A percentile compares a stretch with the other conserved stretches of the same genome.
Conservation (phyloP, 106 monocot genomes). For the Allium cepa region DNA sequence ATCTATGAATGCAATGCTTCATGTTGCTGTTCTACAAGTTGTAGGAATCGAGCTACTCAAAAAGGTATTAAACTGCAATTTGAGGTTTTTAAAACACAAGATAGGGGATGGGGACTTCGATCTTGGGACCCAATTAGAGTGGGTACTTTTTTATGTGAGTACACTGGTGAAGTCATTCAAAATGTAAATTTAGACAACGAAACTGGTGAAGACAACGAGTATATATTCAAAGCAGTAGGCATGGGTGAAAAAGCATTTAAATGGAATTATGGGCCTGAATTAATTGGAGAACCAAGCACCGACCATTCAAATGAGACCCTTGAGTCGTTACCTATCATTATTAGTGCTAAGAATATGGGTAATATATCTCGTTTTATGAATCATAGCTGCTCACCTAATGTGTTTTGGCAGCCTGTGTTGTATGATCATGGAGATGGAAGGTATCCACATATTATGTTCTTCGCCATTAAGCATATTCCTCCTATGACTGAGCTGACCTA, state of each 20-base stretch:
- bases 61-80: constrained; percentile 58
- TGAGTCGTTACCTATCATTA: constrained; percentile 34
- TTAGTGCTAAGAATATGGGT: constrained; percentile 54
- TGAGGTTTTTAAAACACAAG: constrained; percentile 73
- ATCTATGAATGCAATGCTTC: constrained; percentile 61
- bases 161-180: constrained; percentile 44
- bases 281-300: constrained; percentile 43
- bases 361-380: constrained; percentile 73
- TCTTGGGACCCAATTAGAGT: constrained; percentile 90
- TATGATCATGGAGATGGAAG: constrained; percentile 41
- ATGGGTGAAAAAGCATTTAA: constrained; percentile 37
- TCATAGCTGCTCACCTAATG: constrained; percentile 69
- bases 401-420: constrained; percentile 62
- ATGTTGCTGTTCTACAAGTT: constrained; percentile 56
- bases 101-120: constrained; percentile 82
- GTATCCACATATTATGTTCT: constrained; percentile 69
- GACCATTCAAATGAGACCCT: constrained; percentile 12
- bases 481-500: constrained; percentile 78
- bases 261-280: constrained; percentile 76
- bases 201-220: constrained; percentile 44
- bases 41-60: constrained; percentile 60
- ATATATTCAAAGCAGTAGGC: constrained; percentile 33
- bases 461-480: constrained; percentile 75
- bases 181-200: constrained; percentile 16
- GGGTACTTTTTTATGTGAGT: constrained; percentile 83